These are phyloP conservation scores for Escallonia rubra DNA, from an alignment of 129 eudicot genomes.

Conservation along the genomic window DNA sequence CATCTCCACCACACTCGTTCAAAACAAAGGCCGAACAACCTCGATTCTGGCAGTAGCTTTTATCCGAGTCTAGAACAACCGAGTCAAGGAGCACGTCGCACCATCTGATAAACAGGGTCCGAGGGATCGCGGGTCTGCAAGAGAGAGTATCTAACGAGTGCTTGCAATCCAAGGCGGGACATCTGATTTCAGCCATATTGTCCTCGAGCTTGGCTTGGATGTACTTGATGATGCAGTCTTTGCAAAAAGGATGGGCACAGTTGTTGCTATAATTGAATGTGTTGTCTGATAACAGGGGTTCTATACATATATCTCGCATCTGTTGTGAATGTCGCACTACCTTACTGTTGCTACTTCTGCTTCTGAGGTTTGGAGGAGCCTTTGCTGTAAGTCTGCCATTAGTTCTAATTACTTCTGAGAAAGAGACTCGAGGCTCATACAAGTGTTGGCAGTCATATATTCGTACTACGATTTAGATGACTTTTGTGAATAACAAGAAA, in stretches of 20 bases:
- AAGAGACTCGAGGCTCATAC: no score
- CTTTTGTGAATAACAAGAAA: no score
- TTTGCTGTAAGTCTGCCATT: no score
- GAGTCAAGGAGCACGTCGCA: background rate
- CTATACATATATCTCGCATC: background rate
- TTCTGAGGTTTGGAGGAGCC: no score
- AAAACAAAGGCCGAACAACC: background rate
- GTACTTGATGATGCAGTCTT: background rate
- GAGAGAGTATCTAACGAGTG: background rate
- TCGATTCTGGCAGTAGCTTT: constrained; percentile 3
- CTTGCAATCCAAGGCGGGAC: constrained; percentile 7
- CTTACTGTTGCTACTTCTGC: no score
- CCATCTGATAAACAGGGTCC: background rate
- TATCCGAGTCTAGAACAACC: background rate
- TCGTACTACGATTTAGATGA: no score
- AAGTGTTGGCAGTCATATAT: no score
- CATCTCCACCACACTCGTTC: no score
- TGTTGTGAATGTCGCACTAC: no score
- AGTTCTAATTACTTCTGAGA: no score
- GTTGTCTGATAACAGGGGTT: constrained; percentile 5
- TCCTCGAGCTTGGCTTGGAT: constrained; percentile 4
- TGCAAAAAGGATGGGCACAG: background rate
- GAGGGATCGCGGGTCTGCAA: background rate
- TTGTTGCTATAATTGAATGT: background rate
- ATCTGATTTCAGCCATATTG: background rate